These are phyloP conservation scores for Boletus vinaceobasis DNA, from an alignment of 768 basidiomycete genomes.

Conservation along the genomic window DNA sequence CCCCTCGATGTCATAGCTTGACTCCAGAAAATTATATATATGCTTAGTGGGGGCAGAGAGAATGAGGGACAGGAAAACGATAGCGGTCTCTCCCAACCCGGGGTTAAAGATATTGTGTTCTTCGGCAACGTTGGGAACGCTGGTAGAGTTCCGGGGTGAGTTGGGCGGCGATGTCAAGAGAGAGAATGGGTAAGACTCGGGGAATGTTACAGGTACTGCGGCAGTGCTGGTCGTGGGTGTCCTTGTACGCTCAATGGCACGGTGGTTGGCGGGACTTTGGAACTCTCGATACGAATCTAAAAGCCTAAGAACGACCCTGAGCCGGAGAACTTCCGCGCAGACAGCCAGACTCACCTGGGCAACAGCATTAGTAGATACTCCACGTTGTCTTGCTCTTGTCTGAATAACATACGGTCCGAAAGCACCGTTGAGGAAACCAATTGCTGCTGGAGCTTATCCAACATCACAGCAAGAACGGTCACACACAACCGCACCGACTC, in stretches of 20 bases:
- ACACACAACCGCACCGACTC: constrained; percentile 89
- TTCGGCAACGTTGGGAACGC: constrained; percentile 40
- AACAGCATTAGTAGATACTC: constrained; percentile 80
- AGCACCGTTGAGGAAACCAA: constrained; percentile 64
- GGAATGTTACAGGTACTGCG: constrained; percentile 76
- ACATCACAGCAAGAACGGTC: constrained; percentile 83
- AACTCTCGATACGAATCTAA: constrained; percentile 88
- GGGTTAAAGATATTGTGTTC: constrained; percentile 61
- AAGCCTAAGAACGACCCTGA: constrained; percentile 45
- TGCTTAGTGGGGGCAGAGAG: constrained; percentile 76
- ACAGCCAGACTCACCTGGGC: constrained; percentile 58
- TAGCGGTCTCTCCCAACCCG: constrained; percentile 79
- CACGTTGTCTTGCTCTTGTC: constrained; percentile 89
- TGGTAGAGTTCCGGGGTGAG: constrained; percentile 41
- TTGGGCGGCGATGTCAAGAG: constrained; percentile 68
- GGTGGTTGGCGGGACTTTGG: constrained; percentile 60
- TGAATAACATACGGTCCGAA: constrained; percentile 56
- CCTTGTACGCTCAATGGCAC: constrained; percentile 66
- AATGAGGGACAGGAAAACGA: constrained; percentile 79
- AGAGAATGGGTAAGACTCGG: constrained; percentile 91
- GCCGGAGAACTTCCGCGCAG: neutral
- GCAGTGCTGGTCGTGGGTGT: constrained; percentile 57
- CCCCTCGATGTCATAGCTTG: constrained; percentile 85
- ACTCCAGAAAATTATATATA: constrained; percentile 74
- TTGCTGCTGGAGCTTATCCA: constrained; percentile 84